These are phyloP conservation scores for Solanum pennellii DNA, from an alignment of 257 asterid species.

Conservation along the genomic window DNA sequence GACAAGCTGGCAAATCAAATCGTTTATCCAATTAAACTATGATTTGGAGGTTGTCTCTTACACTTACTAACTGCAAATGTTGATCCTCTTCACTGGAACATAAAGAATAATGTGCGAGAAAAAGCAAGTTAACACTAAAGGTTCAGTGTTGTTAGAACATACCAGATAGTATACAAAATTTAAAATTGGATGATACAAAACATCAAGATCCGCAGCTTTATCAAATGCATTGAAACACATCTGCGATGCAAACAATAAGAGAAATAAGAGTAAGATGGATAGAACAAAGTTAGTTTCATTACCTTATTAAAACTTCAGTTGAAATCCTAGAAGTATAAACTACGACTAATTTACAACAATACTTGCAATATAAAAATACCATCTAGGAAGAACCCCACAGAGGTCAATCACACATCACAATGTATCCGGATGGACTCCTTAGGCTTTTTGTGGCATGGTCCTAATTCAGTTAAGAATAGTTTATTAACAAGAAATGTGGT, in stretches of 20 bases:
- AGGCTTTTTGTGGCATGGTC: not conserved
- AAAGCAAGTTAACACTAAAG: not conserved
- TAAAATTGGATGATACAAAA: conserved; percentile 74
- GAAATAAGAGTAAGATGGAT: conserved; percentile 4
- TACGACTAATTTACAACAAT: not conserved
- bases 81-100: not conserved
- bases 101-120: not conserved
- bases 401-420: not conserved
- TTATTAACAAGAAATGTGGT: not conserved
- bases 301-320: not conserved
- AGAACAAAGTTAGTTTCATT: not conserved
- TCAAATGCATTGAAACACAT: conserved; percentile 86
- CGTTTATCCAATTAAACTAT: not conserved
- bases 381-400: not conserved
- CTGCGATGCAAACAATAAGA: conserved; percentile 19
- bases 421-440: not conserved
- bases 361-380: not conserved
- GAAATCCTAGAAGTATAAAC: not conserved
- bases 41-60: not conserved
- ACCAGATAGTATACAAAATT: conserved; percentile 82
- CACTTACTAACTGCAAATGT: not conserved
- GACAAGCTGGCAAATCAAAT: not conserved
- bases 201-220: conserved; percentile 80
- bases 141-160: conserved; percentile 1
- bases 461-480: not conserved